A percentile compares a stretch with the other conserved stretches of the same genome.
Conservation (phyloP, 768 basidiomycete species). For the Boletus pseudopeckii region DNA sequence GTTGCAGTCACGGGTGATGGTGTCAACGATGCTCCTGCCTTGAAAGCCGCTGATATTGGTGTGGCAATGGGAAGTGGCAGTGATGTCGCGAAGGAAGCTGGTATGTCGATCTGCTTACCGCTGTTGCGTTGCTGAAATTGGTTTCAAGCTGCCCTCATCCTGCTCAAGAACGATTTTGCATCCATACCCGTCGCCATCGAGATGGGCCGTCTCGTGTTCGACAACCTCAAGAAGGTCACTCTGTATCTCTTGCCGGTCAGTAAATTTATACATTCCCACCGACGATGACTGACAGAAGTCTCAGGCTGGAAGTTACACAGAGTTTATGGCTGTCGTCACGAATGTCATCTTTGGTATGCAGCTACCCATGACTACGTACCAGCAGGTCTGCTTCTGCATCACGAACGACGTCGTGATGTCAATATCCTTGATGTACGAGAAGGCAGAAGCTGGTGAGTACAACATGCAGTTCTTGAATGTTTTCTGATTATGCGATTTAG, state of each 20-base stretch:
- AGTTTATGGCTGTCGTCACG: constrained; percentile 53
- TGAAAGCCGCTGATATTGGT: constrained; percentile 55
- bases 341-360: constrained; percentile 62
- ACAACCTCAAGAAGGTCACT: constrained; percentile 52
- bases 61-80: constrained; percentile 48
- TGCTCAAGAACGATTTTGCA: constrained; percentile 56
- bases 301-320: constrained; percentile 52
- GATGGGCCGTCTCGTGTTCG: constrained; percentile 56
- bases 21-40: constrained; percentile 49
- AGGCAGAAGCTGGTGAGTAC: constrained; percentile 43
- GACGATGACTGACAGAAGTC: background rate
- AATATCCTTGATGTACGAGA: constrained; percentile 49
- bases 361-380: constrained; percentile 49
- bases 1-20: constrained; percentile 59
- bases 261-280: background rate
- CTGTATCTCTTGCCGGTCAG: constrained; percentile 41
- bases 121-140: background rate
- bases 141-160: constrained; percentile 38
- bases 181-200: constrained; percentile 57
- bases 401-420: constrained; percentile 50
- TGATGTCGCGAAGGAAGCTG: constrained; percentile 54
- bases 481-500: constrained; percentile 14
- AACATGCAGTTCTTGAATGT: background rate
- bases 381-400: constrained; percentile 55
- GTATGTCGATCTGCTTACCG: constrained; percentile 23